Conservation (phyloP, 2,329 filamentous ascomycete species). For the Epichloe uncinata region DNA sequence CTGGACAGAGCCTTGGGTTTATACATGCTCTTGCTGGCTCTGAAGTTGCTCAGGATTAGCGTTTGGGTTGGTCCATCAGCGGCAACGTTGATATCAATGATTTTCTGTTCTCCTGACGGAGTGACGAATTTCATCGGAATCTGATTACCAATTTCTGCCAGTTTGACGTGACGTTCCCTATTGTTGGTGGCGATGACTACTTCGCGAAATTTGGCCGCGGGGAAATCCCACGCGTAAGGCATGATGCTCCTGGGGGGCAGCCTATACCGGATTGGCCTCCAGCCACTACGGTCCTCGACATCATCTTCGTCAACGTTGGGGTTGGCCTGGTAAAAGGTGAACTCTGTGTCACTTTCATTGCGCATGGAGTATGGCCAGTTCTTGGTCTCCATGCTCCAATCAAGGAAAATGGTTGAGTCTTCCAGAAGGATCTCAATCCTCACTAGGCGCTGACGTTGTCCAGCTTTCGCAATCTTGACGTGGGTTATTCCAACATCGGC, state of each 20-base stretch:
- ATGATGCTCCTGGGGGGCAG: conserved; percentile 94
- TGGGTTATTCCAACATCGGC: conserved; percentile 86
- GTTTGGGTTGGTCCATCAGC: conserved; percentile 94
- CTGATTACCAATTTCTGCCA: conserved; percentile 91
- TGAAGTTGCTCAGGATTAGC: conserved; percentile 87
- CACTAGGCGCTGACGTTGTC: conserved; percentile 77
- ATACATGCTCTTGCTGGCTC: conserved; percentile 85
- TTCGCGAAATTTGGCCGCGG: conserved; percentile 91
- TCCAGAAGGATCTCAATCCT: conserved; percentile 86
- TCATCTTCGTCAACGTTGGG: conserved; percentile 90
- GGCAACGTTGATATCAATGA: conserved; percentile 91
- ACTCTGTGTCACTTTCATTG: conserved; percentile 94
- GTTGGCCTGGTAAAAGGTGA: conserved; percentile 91
- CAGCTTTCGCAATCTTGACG: conserved; percentile 82
- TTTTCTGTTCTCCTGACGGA: conserved; percentile 59
- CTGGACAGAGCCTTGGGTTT: conserved; percentile 39
- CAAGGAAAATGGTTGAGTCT: conserved; percentile 82
- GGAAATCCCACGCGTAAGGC: conserved; percentile 99
- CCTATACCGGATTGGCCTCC: conserved; percentile 85
- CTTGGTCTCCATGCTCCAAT: conserved; percentile 79
- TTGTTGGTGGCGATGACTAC: conserved; percentile 50
- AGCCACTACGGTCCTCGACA: conserved; percentile 68
- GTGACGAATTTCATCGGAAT: conserved; percentile 82
- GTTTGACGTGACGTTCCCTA: conserved; percentile 73
- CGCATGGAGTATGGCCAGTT: conserved; percentile 99